Evolutionary conservation across 352 stramenopile genomes (phyloP), one percentile per base, ranked within the genome.

Genomic region (Pythium dissotocum): DNA sequence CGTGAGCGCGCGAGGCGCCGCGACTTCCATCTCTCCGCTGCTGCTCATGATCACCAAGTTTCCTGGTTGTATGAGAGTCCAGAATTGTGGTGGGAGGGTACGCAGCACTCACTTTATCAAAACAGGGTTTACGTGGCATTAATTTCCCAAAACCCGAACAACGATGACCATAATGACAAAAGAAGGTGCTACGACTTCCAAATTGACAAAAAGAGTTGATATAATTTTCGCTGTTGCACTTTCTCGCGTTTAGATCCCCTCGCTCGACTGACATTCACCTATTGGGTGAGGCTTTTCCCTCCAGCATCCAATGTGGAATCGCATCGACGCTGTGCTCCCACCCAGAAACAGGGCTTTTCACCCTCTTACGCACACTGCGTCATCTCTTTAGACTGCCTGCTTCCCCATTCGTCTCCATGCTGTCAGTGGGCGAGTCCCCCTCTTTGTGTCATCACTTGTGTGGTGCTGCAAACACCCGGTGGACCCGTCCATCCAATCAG

Each of bases 1-100:
- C 13, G 72, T 78, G 30, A 76, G 64, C 55, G 44, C 54, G 10
- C 36, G 54, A 26, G 67, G 60, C 46, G 67, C 46, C 60, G 46
- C 35, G 16, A 42, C 42, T 36, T 51, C 30, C 16, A 44, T 56
- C 13, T 68, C 62, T 38, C 44, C 40, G 21, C 6, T 62, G 10
- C 40, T 40, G 32, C 12, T 51, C 61, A 67, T 67, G 6, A 10
- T 46, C 6, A 28, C n/a, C 21, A 6, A 55, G n/a, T 55, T 32
- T 55, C 44, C 26, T 55, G 6, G 10, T 49, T 4, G 40, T 7
- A n/a, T n/a, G 40, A 49, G 24, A 12, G 48, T 51, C 42, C 42
- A 26, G 38, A 46, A 46, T 46, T 18, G 38, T 51, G 42, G 42
- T 51, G 42, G 42, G 42, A 51, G 42, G 42, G 42, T 51, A n/a